Conservation (phyloP, 345 rosid species). For the Gossypium arboreum region DNA sequence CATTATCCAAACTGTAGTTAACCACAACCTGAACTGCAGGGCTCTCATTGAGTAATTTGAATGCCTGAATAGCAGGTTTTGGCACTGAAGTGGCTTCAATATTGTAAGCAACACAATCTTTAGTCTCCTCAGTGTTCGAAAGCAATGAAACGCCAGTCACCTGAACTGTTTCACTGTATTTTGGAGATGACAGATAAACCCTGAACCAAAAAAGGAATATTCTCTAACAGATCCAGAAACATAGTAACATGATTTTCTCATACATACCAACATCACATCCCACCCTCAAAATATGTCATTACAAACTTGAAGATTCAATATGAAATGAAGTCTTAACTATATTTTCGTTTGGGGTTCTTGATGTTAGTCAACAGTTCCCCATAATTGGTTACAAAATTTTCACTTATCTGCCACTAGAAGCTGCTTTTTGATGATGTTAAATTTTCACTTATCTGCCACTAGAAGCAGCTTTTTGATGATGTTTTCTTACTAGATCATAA, state of each 20-base stretch:
- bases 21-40: conserved; percentile 53
- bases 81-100: conserved; percentile 31
- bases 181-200: conserved; percentile 40
- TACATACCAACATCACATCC: background rate
- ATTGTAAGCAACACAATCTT: conserved; percentile 20
- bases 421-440: background rate
- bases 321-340: background rate
- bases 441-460: background rate
- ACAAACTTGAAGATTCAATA: background rate
- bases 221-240: background rate
- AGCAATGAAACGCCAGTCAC: conserved; percentile 20
- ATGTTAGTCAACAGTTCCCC: background rate
- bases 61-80: conserved; percentile 53
- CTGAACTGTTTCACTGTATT: conserved; percentile 11
- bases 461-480: background rate
- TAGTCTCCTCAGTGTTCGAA: conserved; percentile 37
- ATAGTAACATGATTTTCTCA: background rate
- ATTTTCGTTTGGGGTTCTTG: background rate
- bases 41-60: conserved; percentile 51
- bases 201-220: conserved; percentile 17
- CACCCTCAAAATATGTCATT: background rate
- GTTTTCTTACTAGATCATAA: too few species aligned
- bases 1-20: background rate
- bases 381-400: background rate
- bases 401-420: background rate